Conservation (phyloP, 495 filamentous ascomycete genomes). For the Rostrohypoxylon terebratum region DNA sequence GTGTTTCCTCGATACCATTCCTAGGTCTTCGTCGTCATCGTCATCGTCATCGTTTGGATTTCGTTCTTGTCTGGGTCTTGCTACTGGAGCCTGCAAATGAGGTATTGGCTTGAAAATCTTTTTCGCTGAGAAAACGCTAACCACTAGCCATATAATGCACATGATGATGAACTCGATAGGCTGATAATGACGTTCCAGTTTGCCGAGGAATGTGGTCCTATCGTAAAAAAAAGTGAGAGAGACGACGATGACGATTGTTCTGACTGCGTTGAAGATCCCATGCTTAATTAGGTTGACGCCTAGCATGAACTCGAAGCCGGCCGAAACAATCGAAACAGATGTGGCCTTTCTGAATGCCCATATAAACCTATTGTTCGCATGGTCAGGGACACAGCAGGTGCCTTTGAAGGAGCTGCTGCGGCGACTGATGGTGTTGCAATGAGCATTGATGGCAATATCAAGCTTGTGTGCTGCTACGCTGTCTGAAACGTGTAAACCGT, state of each 20-base stretch:
- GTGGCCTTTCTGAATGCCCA: conserved; percentile 41
- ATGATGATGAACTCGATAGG: conserved; percentile 54
- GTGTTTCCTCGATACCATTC: conserved; percentile 65
- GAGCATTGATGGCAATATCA: conserved; percentile 68
- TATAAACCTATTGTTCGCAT: conserved; percentile 46
- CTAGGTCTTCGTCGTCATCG: too few species aligned
- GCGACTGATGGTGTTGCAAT: conserved; percentile 64
- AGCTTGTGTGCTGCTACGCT: conserved; percentile 61
- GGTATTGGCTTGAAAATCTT: conserved; percentile 35
- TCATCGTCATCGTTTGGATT: conserved; percentile 27
- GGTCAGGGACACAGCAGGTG: conserved; percentile 69
- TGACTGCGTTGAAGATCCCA: conserved; percentile 2
- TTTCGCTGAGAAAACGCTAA: conserved; percentile 55
- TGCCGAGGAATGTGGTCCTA: conserved; percentile 66
- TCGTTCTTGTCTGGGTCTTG: conserved; percentile 3
- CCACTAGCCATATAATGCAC: conserved; percentile 48
- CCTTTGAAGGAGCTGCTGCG: conserved; percentile 62
- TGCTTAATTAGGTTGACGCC: neutral
- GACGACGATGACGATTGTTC: conserved; percentile 54
- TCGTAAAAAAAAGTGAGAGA: conserved; percentile 68
- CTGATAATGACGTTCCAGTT: conserved; percentile 65
- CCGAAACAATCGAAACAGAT: conserved; percentile 24
- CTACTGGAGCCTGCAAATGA: conserved; percentile 17
- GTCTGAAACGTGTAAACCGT: conserved; percentile 66
- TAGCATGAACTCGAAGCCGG: neutral